Evolutionary conservation across 129 eudicot genomes (phyloP), one percentile per base, ranked within the genome.

Genomic region (Pseudognaphalium luteoalbum): DNA sequence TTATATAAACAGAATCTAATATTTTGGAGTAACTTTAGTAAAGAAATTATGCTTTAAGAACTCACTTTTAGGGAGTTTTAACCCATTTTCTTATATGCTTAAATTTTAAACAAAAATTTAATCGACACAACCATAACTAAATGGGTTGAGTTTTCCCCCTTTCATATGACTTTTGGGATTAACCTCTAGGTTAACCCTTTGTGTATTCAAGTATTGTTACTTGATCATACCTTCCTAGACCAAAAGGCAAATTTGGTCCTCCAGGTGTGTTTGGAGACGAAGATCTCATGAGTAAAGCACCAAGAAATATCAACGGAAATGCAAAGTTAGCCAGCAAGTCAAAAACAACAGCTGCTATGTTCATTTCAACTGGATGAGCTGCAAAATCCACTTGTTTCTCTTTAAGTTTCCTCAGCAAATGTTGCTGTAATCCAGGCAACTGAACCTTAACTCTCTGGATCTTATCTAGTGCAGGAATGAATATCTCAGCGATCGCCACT

Each of bases 331-430:
- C 81, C 77, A 89, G 32, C 76, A 89, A 86, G 61, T 92, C 93
- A 44, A 85, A 81, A 78, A 85, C 37, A 10, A 83, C 76, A 64
- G 47, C 83, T 19, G 30, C 68, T 15, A 80, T 73, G 73, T 82
- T 82, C 74, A 32, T 69, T 52, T 87, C 88, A 75, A 51, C 34
- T 1, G 89, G 96, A 76, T 92, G 89, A 71, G 92, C 96, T 22
- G 91, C 91, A 81, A 92, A 89, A 79, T 89, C 92, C 33, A 89
- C 91, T 32, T 81, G 82, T 79, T 87, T 89, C 64, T 89, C 97
- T 70, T 75, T 80, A 34, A 89, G 64, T 65, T 89, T 85, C 79
- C 88, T 84, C 62, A 92, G 25, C 7, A 92, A 78, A 29, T 85
- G 81, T 68, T 39, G 76, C 7, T 85, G 96, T 75, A 92, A 72